Evolutionary conservation across 202 grass and related monocot genomes (phyloP).

Genomic region (Zizania palustris): DNA sequence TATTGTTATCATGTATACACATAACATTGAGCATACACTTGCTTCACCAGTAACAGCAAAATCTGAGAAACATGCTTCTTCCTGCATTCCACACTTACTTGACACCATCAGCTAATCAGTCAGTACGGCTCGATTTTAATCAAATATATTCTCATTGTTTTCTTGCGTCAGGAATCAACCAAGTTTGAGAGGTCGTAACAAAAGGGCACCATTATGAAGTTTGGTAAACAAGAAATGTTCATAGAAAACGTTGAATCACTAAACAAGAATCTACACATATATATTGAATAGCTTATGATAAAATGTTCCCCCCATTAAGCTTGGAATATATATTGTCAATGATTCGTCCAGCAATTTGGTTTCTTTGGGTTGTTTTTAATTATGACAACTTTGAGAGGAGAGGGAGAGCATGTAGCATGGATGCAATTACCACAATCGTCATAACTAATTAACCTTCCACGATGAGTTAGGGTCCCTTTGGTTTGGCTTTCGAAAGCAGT

Average conservation of each 20-base stretch:
- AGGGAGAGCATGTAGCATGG: not conserved
- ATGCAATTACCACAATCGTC: not conserved
- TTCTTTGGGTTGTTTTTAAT: slow-evolving; percentile 1
- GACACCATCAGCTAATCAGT: not conserved
- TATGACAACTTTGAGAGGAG: not conserved
- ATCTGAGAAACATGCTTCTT: not conserved
- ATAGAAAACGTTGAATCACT: not conserved
- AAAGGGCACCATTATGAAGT: not conserved
- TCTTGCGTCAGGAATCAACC: no score
- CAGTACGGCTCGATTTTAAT: not conserved
- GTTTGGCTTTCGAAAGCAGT: no score
- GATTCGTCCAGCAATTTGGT: not conserved
- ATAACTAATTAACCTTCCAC: no score
- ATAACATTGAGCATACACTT: not conserved
- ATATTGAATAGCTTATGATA: not conserved
- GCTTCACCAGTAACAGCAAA: not conserved
- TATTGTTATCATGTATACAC: no score
- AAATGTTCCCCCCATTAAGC: not conserved
- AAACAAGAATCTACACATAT: not conserved
- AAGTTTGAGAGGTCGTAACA: slow-evolving; percentile 56
- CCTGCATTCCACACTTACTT: not conserved
- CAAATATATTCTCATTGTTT: no score
- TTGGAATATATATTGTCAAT: slow-evolving; percentile 2
- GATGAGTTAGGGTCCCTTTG: no score
- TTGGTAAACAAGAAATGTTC: not conserved